phyloP scores from a whole-genome alignment of 441 rosid genomes.

The Brassica balearica region DNA sequence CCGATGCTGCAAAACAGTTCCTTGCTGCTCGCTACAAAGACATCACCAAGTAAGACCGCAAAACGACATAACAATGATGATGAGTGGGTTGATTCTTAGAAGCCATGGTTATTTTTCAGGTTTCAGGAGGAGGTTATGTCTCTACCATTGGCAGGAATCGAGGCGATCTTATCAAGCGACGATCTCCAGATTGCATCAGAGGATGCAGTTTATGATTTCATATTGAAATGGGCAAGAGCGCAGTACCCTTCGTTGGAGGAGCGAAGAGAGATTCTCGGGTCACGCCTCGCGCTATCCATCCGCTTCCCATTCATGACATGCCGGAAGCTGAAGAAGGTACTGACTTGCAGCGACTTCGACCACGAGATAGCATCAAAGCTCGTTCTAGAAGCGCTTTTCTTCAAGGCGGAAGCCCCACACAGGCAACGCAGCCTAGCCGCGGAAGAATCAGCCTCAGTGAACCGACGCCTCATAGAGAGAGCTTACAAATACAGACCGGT shows the following conservation, averaged over 20 bases:
- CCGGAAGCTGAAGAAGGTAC: background rate
- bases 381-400: background rate
- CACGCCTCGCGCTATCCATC: background rate
- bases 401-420: constrained; percentile 5
- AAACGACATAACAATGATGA: background rate
- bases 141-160: constrained; percentile 4
- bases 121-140: constrained; percentile 5
- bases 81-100: background rate
- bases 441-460: background rate
- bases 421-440: background rate
- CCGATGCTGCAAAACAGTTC: constrained; percentile 72
- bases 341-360: background rate
- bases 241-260: background rate
- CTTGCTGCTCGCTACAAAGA: constrained; percentile 68
- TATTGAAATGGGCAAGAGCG: background rate
- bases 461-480: constrained; percentile 1
- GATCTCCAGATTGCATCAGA: constrained; percentile 1
- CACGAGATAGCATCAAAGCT: constrained; percentile 6
- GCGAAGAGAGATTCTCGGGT: constrained; percentile 5
- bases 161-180: background rate
- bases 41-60: constrained; percentile 56
- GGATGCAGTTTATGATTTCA: constrained; percentile 1
- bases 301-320: constrained; percentile 8
- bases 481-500: constrained; percentile 6
- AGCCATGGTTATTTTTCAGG: background rate